A percentile compares a stretch with the other conserved stretches of the same genome.
Evolutionary conservation across 1,284 basidiomycete genomes (phyloP).

Genomic region (Vanrija sp.): DNA sequence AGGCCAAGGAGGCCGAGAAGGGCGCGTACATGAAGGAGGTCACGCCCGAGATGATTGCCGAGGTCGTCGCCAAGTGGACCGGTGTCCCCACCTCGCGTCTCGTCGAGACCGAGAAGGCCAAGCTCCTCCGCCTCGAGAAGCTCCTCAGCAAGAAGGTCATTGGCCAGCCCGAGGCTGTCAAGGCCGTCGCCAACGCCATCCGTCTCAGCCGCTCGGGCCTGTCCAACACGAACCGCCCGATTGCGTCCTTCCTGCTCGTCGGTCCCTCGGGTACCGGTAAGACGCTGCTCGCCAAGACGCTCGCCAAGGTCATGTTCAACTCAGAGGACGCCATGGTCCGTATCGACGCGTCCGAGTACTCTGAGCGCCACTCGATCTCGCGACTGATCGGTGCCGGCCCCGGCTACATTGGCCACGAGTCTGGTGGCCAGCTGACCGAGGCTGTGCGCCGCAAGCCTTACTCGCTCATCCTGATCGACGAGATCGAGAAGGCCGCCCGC

Average conservation of each 20-base stretch:
- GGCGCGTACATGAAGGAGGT: slow-evolving; percentile 48
- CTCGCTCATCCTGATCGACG: slow-evolving; percentile 50
- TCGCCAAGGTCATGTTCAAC: slow-evolving; percentile 56
- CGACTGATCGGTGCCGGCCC: slow-evolving; percentile 56
- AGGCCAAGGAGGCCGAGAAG: slow-evolving; percentile 53
- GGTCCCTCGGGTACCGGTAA: slow-evolving; percentile 56
- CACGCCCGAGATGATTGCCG: slow-evolving; percentile 54
- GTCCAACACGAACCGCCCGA: slow-evolving; percentile 55
- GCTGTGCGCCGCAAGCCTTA: slow-evolving; percentile 52
- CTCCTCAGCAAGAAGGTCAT: slow-evolving; percentile 53
- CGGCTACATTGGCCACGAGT: slow-evolving; percentile 58
- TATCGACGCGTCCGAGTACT: slow-evolving; percentile 56
- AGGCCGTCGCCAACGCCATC: slow-evolving; percentile 57
- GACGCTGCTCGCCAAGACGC: slow-evolving; percentile 55
- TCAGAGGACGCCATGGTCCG: slow-evolving; percentile 56
- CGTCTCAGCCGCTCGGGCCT: slow-evolving; percentile 58
- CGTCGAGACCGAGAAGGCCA: slow-evolving; percentile 50
- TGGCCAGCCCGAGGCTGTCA: slow-evolving; percentile 58
- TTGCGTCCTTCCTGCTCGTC: slow-evolving; percentile 55
- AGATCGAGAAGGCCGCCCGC: slow-evolving; percentile 55
- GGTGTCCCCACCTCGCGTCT: slow-evolving; percentile 46
- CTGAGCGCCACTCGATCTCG: slow-evolving; percentile 56
- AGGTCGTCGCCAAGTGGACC: slow-evolving; percentile 56
- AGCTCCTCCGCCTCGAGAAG: slow-evolving; percentile 54
- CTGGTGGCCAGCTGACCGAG: slow-evolving; percentile 56